Base-by-base conservation (phyloP, 2,329 filamentous ascomycete species). In the Monosporascus cannonballus region DNA sequence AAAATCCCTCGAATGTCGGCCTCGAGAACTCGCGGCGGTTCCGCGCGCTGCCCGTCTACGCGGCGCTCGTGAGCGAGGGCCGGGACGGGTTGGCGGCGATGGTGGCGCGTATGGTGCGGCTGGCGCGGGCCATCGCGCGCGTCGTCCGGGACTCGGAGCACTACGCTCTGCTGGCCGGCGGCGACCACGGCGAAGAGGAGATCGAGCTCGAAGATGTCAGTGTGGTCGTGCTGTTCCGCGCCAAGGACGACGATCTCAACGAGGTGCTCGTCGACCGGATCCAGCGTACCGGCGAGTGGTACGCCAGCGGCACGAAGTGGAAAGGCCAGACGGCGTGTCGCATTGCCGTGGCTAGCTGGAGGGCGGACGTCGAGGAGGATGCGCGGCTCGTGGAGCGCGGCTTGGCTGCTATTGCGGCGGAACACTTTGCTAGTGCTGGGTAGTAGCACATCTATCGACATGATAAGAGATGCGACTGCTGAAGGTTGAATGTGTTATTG, bases 1-100 rank as follows among this genome's bases (percentile, higher is more conserved):
- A 85, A n/a, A 92, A 88, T 3, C 92, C 92, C 0, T 74, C 96
- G 17, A 93, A 96, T 69, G 83, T 94, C 52, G 90, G 91, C 20
- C 76, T 96, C 20, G 92, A 96, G 63, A 96, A 96, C 70, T 96
- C 91, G 2, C 84, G 92, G 39, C 86, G 92, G 6, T 96, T 96
- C 74, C 83, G 93, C 50, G 92, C 92, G 0, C 75, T 96, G n/a
- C 92, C 93, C 0, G 87, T 90, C 8, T 96, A 96, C 65, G 85
- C 90, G 11, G 87, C 86, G 0, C 77, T 96, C 2, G 68, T 86
- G 20, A 86, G 87, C 47, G 87, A 94, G 61, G 93, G 93, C 1
- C 76, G 76, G 2, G 67, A 76, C 0, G 91, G 90, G 0, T 82
- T 95, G 58, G 74, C 76, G 1, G 73, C 77, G 1, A 86, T 96